Evolutionary conservation across 129 eudicot genomes (phyloP).

Genomic region (Gnaphalium uliginosum): DNA sequence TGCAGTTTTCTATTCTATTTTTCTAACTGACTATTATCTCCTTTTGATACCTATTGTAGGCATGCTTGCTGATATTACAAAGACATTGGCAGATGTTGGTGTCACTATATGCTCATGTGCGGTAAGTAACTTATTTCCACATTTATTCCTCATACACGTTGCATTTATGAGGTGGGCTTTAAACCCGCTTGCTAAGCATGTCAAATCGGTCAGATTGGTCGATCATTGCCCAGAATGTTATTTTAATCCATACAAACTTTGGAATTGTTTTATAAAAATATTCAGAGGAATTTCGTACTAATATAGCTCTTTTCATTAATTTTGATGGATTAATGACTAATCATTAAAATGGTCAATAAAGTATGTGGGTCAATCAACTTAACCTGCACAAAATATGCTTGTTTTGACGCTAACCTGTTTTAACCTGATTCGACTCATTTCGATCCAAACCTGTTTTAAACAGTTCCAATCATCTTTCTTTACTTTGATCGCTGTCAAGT

Average conservation of each 20-base stretch:
- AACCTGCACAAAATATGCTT: not conserved
- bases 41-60: slow-evolving; percentile 37
- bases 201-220: not conserved
- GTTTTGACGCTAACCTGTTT: not conserved
- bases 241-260: not conserved
- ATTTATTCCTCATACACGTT: not conserved
- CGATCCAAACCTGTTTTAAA: not conserved
- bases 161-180: not conserved
- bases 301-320: not conserved
- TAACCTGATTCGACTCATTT: not conserved
- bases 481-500: not conserved
- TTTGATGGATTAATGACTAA: not conserved
- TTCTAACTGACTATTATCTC: not conserved
- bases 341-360: not conserved
- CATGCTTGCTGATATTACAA: slow-evolving; percentile 77
- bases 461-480: not conserved
- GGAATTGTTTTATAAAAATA: not conserved
- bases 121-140: slow-evolving; percentile 49
- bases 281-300: not conserved
- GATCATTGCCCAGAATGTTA: not conserved
- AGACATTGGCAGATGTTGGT: slow-evolving; percentile 65
- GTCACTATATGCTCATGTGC: slow-evolving; percentile 83
- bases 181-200: not conserved
- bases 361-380: not conserved
- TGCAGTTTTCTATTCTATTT: not conserved